A percentile compares a stretch with the other conserved stretches of the same genome.
Evolutionary conservation across 306 rosid species (phyloP).

Genomic region (Luffa acutangula): DNA sequence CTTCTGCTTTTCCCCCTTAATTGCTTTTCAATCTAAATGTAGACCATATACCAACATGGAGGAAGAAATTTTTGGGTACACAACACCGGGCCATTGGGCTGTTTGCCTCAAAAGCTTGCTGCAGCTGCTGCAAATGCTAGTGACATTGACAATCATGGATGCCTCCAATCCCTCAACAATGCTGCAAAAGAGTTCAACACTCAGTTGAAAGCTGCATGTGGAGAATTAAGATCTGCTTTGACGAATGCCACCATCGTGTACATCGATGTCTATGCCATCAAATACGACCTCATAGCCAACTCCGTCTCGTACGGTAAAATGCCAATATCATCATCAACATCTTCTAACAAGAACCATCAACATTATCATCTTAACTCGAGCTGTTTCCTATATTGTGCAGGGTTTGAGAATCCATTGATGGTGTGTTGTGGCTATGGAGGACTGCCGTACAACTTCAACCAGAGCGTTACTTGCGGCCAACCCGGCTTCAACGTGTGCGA

Average conservation of each 20-base stretch:
- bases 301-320: constrained; percentile 8
- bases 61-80: constrained; percentile 21
- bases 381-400: neutral
- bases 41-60: constrained; percentile 11
- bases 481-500: constrained; percentile 13
- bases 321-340: neutral
- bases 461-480: constrained; percentile 6
- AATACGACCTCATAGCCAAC: constrained; percentile 17
- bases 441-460: constrained; percentile 20
- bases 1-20: neutral
- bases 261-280: constrained; percentile 18
- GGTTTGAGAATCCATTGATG: constrained; percentile 20
- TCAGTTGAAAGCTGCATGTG: constrained; percentile 6
- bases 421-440: constrained; percentile 27
- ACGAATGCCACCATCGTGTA: constrained; percentile 15
- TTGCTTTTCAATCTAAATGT: neutral
- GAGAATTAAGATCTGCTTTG: constrained; percentile 18
- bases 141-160: constrained; percentile 11
- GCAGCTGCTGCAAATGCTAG: neutral
- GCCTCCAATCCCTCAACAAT: constrained; percentile 14
- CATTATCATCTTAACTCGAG: neutral
- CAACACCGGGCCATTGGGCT: constrained; percentile 22
- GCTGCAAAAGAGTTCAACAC: constrained; percentile 18
- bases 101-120: constrained; percentile 18
- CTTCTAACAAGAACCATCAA: neutral